Evolutionary conservation across 2,329 filamentous ascomycete species (phyloP).

Genomic region (Xylaria sp.): DNA sequence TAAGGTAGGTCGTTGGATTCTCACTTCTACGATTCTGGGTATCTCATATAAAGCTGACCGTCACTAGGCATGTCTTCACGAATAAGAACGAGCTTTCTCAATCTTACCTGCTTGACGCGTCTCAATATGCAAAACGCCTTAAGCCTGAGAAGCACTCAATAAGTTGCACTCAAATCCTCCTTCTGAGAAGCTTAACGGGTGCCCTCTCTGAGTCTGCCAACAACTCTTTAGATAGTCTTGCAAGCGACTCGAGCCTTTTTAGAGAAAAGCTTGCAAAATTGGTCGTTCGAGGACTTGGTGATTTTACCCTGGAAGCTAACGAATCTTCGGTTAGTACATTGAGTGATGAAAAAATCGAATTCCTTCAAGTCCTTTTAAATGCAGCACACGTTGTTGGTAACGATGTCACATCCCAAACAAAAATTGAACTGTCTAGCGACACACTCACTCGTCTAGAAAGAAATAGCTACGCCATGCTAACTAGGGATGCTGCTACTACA

Average conservation of each 20-base stretch:
- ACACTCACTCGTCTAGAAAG: conserved; percentile 31
- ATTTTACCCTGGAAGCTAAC: conserved; percentile 31
- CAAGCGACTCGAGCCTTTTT: conserved; percentile 25
- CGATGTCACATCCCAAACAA: conserved; percentile 18
- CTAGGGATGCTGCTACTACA: conserved; percentile 28
- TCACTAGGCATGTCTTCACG: conserved; percentile 36
- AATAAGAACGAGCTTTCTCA: conserved; percentile 34
- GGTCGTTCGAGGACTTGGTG: conserved; percentile 31
- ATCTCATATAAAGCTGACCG: conserved; percentile 32
- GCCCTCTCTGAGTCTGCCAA: conserved; percentile 30
- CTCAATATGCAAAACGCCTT: conserved; percentile 32
- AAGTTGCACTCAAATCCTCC: conserved; percentile 30
- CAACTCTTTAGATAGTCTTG: conserved; percentile 16
- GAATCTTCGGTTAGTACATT: conserved; percentile 13
- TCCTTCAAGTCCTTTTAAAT: conserved; percentile 32
- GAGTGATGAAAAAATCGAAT: conserved; percentile 25
- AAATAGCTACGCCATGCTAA: conserved; percentile 29
- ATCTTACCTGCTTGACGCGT: conserved; percentile 35
- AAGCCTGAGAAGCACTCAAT: conserved; percentile 20
- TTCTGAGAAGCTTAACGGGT: conserved; percentile 36
- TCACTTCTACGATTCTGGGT: too few species aligned
- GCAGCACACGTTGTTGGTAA: conserved; percentile 32
- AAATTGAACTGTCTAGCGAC: conserved; percentile 34
- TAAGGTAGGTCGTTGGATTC: conserved; percentile 32
- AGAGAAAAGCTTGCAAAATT: conserved; percentile 33